phyloP scores from a whole-genome alignment of 805 yeast species.

The Teunomyces aglyptinius region DNA sequence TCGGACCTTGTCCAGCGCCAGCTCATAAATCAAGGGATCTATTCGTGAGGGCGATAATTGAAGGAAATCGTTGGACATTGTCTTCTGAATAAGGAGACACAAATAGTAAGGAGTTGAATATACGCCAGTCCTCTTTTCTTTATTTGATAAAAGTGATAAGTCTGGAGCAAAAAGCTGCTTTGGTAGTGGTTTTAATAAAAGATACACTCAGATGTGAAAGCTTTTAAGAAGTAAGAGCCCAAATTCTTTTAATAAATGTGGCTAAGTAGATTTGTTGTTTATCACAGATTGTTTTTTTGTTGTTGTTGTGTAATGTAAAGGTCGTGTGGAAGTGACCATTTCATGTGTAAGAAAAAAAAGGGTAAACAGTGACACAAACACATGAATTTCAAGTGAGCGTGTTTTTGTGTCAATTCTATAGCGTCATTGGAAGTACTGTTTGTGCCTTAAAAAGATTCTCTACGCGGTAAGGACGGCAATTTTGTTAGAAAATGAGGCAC shows the following conservation, averaged over 20 bases:
- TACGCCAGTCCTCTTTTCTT: background rate
- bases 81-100: background rate
- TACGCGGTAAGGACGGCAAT: background rate
- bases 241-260: background rate
- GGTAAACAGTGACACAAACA: conserved; percentile 1
- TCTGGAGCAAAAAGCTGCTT: background rate
- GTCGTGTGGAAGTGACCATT: conserved; percentile 1
- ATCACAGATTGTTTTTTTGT: background rate
- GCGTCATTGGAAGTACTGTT: background rate
- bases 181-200: background rate
- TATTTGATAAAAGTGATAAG: background rate
- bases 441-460: background rate
- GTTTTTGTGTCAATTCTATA: background rate
- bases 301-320: background rate
- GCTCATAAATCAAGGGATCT: conserved; percentile 34
- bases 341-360: background rate
- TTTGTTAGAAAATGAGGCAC: background rate
- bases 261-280: background rate
- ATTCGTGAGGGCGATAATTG: conserved; percentile 38
- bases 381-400: background rate
- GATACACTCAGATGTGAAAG: background rate
- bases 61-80: conserved; percentile 29
- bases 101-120: background rate
- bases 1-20: background rate
- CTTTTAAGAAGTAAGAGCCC: background rate